Evolutionary conservation across 2,329 filamentous ascomycete genomes (phyloP).

Genomic region (Davidsoniella eucalypti): DNA sequence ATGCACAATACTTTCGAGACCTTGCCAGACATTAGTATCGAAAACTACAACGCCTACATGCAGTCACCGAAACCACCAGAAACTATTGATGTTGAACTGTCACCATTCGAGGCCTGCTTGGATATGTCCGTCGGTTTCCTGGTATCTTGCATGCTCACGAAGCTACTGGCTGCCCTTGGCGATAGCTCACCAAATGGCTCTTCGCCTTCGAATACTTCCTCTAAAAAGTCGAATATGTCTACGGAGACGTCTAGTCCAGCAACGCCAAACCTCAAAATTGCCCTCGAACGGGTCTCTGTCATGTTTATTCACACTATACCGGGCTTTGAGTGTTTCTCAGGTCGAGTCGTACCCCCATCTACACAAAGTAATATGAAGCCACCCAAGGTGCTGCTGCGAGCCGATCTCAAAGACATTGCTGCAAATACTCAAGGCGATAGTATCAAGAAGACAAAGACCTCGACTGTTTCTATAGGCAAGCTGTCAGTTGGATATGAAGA

Average conservation of each 20-base stretch:
- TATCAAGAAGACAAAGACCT: constrained; percentile 17
- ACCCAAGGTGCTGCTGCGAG: constrained; percentile 34
- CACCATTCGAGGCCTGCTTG: constrained; percentile 35
- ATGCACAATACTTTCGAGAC: constrained; percentile 10
- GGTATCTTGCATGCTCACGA: constrained; percentile 32
- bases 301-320: constrained; percentile 38
- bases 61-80: constrained; percentile 15
- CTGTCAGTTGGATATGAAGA: constrained; percentile 45
- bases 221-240: not conserved
- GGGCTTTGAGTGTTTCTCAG: constrained; percentile 34
- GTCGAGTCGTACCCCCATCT: constrained; percentile 26
- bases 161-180: constrained; percentile 30
- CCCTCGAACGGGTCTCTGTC: constrained; percentile 33
- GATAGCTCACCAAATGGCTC: not conserved
- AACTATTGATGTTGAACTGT: constrained; percentile 33
- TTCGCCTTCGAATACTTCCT: not conserved
- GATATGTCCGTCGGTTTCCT: constrained; percentile 41
- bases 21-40: constrained; percentile 2
- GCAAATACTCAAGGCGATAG: constrained; percentile 1
- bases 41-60: constrained; percentile 14
- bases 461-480: constrained; percentile 19
- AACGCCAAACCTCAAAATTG: constrained; percentile 27
- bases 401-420: constrained; percentile 26
- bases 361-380: constrained; percentile 17
- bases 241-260: constrained; percentile 9